Percentiles rank a stretch among this genome's conserved stretches.
phyloP scores from a whole-genome alignment of 78 protist genomes.

The Dictyostelium capitatum region DNA sequence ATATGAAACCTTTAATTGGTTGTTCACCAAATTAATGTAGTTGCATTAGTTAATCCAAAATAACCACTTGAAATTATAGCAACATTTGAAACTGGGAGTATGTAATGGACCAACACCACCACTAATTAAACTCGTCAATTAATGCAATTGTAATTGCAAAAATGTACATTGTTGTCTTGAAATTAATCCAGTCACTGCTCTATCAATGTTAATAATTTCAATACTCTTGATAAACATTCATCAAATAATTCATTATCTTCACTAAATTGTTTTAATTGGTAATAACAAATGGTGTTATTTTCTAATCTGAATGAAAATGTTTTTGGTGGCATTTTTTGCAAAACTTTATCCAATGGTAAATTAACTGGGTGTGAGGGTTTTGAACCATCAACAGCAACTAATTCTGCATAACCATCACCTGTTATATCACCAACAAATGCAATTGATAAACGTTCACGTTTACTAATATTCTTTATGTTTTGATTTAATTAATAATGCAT shows the following conservation, averaged over 20 bases:
- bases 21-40: conserved; percentile 91
- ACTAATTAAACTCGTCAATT: conserved; percentile 87
- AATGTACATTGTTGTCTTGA: conserved; percentile 95
- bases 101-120: conserved; percentile 96
- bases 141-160: conserved; percentile 82
- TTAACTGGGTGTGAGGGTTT: conserved; percentile 80
- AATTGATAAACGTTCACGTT: conserved; percentile 85
- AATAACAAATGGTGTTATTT: conserved; percentile 31
- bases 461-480: conserved; percentile 45
- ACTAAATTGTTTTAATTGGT: neutral
- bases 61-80: conserved; percentile 86
- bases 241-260: neutral
- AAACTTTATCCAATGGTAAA: conserved; percentile 79
- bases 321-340: conserved; percentile 90
- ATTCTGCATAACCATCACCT: conserved; percentile 85
- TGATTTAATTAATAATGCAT: conserved; percentile 77
- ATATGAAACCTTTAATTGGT: conserved; percentile 93
- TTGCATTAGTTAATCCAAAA: conserved; percentile 72
- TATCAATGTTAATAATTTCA: conserved; percentile 81
- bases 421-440: conserved; percentile 88
- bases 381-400: conserved; percentile 28
- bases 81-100: conserved; percentile 89
- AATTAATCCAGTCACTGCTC: conserved; percentile 95
- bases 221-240: conserved; percentile 77
- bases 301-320: conserved; percentile 54